Evolutionary conservation across 2,329 filamentous ascomycete genomes (phyloP).

Genomic region (Lizonia empirigonia): DNA sequence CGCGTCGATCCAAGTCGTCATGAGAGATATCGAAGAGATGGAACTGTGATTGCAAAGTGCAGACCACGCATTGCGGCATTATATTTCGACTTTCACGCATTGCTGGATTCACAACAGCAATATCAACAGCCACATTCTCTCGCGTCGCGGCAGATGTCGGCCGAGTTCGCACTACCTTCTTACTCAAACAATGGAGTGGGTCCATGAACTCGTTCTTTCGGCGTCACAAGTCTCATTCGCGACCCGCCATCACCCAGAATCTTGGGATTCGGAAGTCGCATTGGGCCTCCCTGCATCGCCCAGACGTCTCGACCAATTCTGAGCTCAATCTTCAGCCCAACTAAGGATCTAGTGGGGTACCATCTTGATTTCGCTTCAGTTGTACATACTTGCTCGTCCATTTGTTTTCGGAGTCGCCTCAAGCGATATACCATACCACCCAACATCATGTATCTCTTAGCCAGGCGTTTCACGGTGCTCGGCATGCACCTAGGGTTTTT

Average conservation of each 20-base stretch:
- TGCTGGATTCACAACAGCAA: not conserved
- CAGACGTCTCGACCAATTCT: conserved; percentile 3
- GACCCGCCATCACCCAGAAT: conserved; percentile 8
- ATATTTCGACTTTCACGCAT: not conserved
- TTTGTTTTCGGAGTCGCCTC: not conserved
- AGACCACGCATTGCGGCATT: not conserved
- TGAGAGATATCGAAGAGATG: conserved; percentile 81
- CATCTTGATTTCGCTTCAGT: conserved; percentile 10
- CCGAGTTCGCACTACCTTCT: conserved; percentile 21
- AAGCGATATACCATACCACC: not conserved
- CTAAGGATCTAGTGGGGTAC: conserved; percentile 5
- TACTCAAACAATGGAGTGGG: conserved; percentile 21
- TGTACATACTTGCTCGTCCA: conserved; percentile 1
- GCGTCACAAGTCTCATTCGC: conserved; percentile 16
- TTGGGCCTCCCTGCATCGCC: conserved; percentile 4
- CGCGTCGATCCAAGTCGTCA: conserved; percentile 86
- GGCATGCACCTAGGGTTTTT: conserved; percentile 6
- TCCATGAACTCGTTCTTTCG: conserved; percentile 18
- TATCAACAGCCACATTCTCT: not conserved
- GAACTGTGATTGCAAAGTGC: conserved; percentile 53
- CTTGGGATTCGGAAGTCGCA: not conserved
- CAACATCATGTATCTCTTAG: conserved; percentile 19
- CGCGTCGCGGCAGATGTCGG: conserved; percentile 25
- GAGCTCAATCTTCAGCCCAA: conserved; percentile 9
- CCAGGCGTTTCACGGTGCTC: conserved; percentile 16